phyloP scores from a whole-genome alignment of 225 moss, liverwort and hornwort species.

The Bryum argenteum region DNA sequence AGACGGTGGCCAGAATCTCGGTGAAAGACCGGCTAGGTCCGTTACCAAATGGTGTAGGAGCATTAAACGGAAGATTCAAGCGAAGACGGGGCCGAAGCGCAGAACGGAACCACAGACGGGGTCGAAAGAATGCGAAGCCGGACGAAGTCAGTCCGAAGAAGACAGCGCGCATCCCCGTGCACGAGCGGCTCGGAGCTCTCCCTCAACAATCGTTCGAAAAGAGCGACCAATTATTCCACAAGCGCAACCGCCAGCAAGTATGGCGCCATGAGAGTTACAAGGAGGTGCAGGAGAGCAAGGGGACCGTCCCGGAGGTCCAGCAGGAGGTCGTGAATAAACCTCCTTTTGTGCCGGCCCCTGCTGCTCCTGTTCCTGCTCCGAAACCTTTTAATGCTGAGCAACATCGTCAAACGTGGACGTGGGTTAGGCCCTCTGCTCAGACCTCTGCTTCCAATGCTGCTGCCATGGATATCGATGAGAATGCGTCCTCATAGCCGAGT shows the following conservation, averaged over 20 bases:
- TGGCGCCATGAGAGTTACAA: constrained; percentile 37
- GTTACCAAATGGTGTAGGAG: constrained; percentile 20
- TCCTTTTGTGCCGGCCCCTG: neutral
- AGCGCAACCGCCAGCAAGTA: constrained; percentile 37
- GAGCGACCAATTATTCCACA: constrained; percentile 31
- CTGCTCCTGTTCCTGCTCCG: constrained; percentile 7
- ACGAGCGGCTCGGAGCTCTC: constrained; percentile 44
- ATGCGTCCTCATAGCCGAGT: neutral
- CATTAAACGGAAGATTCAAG: constrained; percentile 16
- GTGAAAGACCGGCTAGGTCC: constrained; percentile 52
- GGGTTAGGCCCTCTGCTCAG: constrained; percentile 30
- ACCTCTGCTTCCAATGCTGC: neutral
- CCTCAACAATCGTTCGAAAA: constrained; percentile 29
- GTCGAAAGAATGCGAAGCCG: constrained; percentile 21
- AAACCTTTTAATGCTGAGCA: constrained; percentile 45
- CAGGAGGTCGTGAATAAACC: constrained; percentile 27
- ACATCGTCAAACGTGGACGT: constrained; percentile 49
- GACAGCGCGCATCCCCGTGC: constrained; percentile 32
- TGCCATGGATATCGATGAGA: constrained; percentile 42
- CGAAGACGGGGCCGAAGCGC: constrained; percentile 31
- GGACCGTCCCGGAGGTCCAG: neutral
- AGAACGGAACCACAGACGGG: constrained; percentile 29
- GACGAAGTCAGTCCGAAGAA: constrained; percentile 14
- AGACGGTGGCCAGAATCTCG: constrained; percentile 34
- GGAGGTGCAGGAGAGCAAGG: constrained; percentile 13